Percentiles rank a stretch among this genome's conserved stretches.
Conservation (phyloP, 2,329 filamentous ascomycete species). For the Paraphaeosphaeria minitans region DNA sequence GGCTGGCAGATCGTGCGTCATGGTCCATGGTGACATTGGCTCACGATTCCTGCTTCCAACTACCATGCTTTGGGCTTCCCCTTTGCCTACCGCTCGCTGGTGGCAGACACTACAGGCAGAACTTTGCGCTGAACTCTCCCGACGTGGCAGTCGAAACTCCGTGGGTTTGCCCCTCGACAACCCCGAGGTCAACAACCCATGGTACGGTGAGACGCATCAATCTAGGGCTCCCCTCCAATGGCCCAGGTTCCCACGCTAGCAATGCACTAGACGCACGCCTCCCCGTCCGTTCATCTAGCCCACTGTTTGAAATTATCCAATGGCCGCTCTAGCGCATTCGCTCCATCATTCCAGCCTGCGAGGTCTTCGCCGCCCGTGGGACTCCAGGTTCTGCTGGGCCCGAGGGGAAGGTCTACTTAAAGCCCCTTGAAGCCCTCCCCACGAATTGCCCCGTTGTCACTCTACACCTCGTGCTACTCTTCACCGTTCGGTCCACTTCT, state of each 20-base stretch:
- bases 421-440: conserved; percentile 4
- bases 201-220: neutral
- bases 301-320: conserved; percentile 6
- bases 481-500: conserved; percentile 18
- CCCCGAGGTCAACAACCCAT: neutral
- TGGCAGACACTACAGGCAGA: neutral
- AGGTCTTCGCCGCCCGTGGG: conserved; percentile 5
- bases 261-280: conserved; percentile 5
- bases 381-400: neutral
- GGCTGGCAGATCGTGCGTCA: neutral
- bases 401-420: conserved; percentile 14
- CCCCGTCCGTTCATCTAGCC: conserved; percentile 9
- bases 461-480: conserved; percentile 11
- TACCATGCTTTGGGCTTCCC: neutral
- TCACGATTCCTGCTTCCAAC: neutral
- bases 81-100: neutral
- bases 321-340: neutral
- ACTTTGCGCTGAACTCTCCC: neutral
- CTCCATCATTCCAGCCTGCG: conserved; percentile 3
- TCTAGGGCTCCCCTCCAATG: neutral
- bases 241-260: conserved; percentile 4
- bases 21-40: neutral
- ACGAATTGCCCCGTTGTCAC: conserved; percentile 1
- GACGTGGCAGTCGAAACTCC: neutral
- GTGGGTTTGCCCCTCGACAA: neutral